Evolutionary conservation across 805 yeast genomes (phyloP).

Genomic region (Kockiozyma suomiensis): DNA sequence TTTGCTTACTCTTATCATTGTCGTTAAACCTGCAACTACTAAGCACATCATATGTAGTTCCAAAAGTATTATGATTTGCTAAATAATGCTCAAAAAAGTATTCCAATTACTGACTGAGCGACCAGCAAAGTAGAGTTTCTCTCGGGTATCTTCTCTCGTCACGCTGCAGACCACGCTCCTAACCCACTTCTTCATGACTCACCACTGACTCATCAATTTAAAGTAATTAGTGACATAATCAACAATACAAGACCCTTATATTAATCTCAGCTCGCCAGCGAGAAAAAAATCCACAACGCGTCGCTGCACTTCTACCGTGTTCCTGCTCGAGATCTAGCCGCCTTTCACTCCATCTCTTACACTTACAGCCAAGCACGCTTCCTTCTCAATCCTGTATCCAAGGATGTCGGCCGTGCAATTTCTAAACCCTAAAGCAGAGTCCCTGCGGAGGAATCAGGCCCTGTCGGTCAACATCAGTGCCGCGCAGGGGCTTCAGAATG

Average conservation of each 20-base stretch:
- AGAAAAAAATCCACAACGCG: conserved; percentile 14
- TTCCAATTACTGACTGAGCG: too few species aligned
- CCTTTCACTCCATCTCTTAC: background rate
- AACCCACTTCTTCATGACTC: background rate
- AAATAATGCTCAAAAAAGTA: too few species aligned
- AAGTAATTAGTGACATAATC: background rate
- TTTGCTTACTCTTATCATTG: too few species aligned
- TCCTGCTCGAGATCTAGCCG: background rate
- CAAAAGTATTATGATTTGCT: too few species aligned
- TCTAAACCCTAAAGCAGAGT: conserved; percentile 95
- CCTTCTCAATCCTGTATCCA: background rate
- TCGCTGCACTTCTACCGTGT: conserved; percentile 12
- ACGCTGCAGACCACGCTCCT: conserved; percentile 3
- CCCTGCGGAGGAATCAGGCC: conserved; percentile 93
- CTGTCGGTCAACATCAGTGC: conserved; percentile 92
- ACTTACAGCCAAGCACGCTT: background rate
- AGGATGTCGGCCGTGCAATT: conserved; percentile 55
- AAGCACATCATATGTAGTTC: too few species aligned
- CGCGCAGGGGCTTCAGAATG: conserved; percentile 95
- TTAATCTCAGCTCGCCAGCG: background rate
- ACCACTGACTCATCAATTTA: background rate
- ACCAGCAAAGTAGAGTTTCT: too few species aligned
- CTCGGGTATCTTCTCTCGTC: background rate
- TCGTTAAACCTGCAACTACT: too few species aligned
- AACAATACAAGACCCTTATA: background rate